Conservation (phyloP, 257 asterid species). For the Nemophila menziesii region DNA sequence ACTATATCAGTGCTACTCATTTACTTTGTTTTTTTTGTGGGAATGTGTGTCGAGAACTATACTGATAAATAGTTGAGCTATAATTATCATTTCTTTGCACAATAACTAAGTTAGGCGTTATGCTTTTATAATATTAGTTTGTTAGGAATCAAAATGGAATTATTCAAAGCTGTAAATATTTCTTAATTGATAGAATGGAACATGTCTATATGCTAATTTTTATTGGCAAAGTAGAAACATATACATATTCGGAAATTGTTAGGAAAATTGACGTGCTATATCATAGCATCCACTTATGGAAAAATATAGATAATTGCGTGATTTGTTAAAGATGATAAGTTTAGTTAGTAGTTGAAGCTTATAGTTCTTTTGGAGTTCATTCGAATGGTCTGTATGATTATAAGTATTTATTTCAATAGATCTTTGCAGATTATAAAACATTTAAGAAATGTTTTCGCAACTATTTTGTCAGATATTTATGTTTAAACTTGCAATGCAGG, state of each 20-base stretch:
- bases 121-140: too few relatives aligned
- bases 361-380: not conserved
- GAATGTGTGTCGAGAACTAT: too few relatives aligned
- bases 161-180: not conserved
- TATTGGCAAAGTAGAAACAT: not conserved
- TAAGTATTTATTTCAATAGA: not conserved
- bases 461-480: slow-evolving; percentile 8
- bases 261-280: too few relatives aligned
- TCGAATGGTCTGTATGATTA: not conserved
- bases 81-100: too few relatives aligned
- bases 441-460: not conserved
- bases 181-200: not conserved
- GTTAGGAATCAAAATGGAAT: not conserved
- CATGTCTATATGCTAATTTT: not conserved
- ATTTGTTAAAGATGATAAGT: not conserved
- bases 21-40: too few relatives aligned
- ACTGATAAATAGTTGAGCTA: too few relatives aligned
- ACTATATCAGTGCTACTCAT: too few relatives aligned
- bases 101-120: too few relatives aligned
- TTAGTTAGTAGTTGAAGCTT: too few relatives aligned
- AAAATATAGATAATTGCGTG: too few relatives aligned
- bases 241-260: not conserved
- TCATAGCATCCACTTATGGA: too few relatives aligned
- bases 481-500: slow-evolving; percentile 32
- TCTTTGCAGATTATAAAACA: not conserved